Evolutionary conservation across 2,329 filamentous ascomycete genomes (phyloP).

Genomic region (Knoxdaviesia proteae): DNA sequence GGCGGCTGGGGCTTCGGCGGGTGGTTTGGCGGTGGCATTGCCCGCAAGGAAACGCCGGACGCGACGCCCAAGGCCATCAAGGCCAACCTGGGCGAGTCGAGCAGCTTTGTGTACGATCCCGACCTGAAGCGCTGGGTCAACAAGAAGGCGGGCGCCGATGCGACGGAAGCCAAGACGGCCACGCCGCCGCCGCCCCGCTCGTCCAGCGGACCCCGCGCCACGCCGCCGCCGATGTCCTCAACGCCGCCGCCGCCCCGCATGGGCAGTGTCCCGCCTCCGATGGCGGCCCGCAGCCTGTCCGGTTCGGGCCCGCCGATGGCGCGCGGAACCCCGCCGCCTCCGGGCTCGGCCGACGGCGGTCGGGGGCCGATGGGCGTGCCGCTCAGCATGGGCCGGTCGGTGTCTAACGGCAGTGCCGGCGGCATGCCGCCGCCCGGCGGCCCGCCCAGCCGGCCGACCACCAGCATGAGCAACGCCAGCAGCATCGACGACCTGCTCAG

Average conservation of each 20-base stretch:
- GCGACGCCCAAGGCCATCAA: slow-evolving; percentile 47
- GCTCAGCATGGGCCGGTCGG: slow-evolving; percentile 24
- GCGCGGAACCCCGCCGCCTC: slow-evolving; percentile 8
- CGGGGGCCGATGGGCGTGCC: slow-evolving; percentile 5
- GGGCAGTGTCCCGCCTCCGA: slow-evolving; percentile 13
- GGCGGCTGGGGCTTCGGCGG: slow-evolving; percentile 64
- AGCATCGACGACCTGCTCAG: slow-evolving; percentile 86
- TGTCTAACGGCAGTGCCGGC: slow-evolving; percentile 22
- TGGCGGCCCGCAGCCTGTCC: slow-evolving; percentile 10
- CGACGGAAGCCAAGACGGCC: slow-evolving; percentile 34
- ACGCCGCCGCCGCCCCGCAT: slow-evolving; percentile 13
- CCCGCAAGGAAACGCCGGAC: slow-evolving; percentile 32
- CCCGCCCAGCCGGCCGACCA: slow-evolving; percentile 51
- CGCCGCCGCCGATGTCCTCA: slow-evolving; percentile 19
- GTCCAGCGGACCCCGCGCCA: slow-evolving; percentile 23
- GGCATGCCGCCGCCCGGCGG: slow-evolving; percentile 21
- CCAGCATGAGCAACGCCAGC: slow-evolving; percentile 76
- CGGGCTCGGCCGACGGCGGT: not conserved
- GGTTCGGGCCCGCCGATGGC: slow-evolving; percentile 1
- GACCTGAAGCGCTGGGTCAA: slow-evolving; percentile 98
- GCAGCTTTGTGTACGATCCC: slow-evolving; percentile 80
- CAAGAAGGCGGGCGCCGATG: slow-evolving; percentile 62
- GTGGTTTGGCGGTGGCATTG: slow-evolving; percentile 53
- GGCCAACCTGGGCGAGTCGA: slow-evolving; percentile 87
- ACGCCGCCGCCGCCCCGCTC: slow-evolving; percentile 63